These are phyloP conservation scores for Irpex rosettiformis DNA, from an alignment of 1,284 basidiomycete species.

Conservation along the genomic window DNA sequence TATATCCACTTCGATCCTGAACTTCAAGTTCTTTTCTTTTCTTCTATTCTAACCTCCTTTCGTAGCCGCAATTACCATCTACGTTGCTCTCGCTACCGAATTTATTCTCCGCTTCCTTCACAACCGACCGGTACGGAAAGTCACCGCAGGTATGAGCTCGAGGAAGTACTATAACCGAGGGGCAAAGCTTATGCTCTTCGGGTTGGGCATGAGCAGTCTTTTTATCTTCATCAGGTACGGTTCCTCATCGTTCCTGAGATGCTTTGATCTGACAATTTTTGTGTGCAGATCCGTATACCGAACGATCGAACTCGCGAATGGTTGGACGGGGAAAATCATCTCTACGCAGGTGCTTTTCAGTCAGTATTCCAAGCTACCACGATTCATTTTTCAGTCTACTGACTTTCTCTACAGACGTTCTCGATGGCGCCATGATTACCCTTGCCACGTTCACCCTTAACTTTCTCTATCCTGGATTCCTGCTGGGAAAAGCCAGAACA, in stretches of 20 bases:
- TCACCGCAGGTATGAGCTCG: neutral
- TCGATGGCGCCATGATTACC: conserved; percentile 56
- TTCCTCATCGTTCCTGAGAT: neutral
- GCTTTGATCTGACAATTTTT: neutral
- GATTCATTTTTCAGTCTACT: neutral
- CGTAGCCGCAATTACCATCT: conserved; percentile 40
- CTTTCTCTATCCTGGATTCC: conserved; percentile 44
- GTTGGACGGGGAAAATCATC: conserved; percentile 53
- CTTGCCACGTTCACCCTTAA: conserved; percentile 53
- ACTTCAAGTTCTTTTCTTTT: neutral
- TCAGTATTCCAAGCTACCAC: conserved; percentile 20
- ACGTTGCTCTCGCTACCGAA: conserved; percentile 39
- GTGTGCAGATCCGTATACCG: conserved; percentile 41
- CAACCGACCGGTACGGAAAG: conserved; percentile 35
- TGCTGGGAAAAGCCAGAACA: conserved; percentile 8
- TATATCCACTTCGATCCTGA: conserved; percentile 8
- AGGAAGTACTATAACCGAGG: conserved; percentile 3
- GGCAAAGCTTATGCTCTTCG: conserved; percentile 34
- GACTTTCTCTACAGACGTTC: conserved; percentile 23
- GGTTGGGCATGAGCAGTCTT: conserved; percentile 34
- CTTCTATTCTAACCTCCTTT: conserved; percentile 7
- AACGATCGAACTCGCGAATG: conserved; percentile 50
- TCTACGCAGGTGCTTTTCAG: conserved; percentile 53
- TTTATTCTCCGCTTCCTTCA: conserved; percentile 41
- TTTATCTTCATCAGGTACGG: conserved; percentile 40